These are phyloP conservation scores for Sarocladium strictum DNA, from an alignment of 2,329 filamentous ascomycete genomes.

Conservation along the genomic window DNA sequence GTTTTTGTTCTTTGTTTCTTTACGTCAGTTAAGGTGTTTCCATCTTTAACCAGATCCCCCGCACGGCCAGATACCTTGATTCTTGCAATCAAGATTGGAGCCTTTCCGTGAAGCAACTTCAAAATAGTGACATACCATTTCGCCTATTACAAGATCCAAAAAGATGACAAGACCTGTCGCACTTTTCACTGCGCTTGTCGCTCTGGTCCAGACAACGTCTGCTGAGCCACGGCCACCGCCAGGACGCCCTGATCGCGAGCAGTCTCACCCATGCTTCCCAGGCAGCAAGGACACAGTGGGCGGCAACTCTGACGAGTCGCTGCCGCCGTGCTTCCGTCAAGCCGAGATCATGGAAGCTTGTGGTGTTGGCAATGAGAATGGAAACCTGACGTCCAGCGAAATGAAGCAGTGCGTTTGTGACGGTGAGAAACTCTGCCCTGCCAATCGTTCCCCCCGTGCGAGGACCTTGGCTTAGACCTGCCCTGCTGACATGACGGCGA, in stretches of 20 bases:
- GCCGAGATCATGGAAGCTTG: slow-evolving; percentile 1
- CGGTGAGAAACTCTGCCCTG: not conserved
- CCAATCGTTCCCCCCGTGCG: too few relatives aligned
- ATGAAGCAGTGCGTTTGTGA: slow-evolving; percentile 3
- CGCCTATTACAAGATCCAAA: not conserved
- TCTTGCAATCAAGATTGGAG: too few relatives aligned
- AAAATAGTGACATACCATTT: not conserved
- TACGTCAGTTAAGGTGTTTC: not conserved
- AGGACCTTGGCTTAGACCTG: too few relatives aligned
- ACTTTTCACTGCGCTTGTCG: not conserved
- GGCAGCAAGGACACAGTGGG: not conserved
- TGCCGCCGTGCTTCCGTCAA: not conserved
- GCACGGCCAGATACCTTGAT: not conserved
- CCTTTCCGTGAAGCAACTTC: too few relatives aligned
- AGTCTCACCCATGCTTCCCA: not conserved
- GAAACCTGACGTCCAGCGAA: not conserved
- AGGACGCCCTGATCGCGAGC: not conserved
- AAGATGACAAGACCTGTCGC: not conserved
- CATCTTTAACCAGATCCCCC: not conserved
- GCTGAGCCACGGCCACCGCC: not conserved
- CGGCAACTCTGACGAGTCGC: slow-evolving; percentile 1
- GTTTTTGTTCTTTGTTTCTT: too few relatives aligned
- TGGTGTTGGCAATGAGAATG: not conserved
- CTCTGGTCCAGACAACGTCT: not conserved
- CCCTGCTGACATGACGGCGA: too few relatives aligned